phyloP scores from a whole-genome alignment of 495 filamentous ascomycete species.

The Penicillium goetzii region DNA sequence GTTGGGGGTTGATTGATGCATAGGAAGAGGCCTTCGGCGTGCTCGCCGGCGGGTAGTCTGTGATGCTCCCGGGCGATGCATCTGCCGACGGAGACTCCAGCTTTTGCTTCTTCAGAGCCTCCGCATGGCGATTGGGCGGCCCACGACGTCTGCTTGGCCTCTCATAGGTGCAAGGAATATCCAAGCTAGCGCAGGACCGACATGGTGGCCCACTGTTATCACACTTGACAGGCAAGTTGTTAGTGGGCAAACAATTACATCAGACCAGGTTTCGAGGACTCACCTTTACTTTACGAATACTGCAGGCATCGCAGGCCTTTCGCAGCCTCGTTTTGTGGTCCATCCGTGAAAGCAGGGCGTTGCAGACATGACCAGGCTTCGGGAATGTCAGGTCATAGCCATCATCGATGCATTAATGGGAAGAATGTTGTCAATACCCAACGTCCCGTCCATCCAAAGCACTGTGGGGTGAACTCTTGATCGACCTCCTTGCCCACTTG shows the following conservation, averaged over 20 bases:
- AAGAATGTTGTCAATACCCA: not conserved
- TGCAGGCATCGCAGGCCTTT: constrained; percentile 85
- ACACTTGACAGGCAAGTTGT: constrained; percentile 57
- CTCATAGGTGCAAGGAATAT: constrained; percentile 83
- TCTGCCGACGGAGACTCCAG: constrained; percentile 45
- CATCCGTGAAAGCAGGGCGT: constrained; percentile 34
- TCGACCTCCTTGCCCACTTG: constrained; percentile 20
- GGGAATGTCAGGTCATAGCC: constrained; percentile 26
- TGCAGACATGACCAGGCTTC: constrained; percentile 34
- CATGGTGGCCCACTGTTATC: constrained; percentile 81
- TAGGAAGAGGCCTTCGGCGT: constrained; percentile 29
- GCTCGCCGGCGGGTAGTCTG: constrained; percentile 28
- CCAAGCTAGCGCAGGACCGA: constrained; percentile 73
- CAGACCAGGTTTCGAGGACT: constrained; percentile 14
- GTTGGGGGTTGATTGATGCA: constrained; percentile 25
- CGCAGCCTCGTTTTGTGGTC: constrained; percentile 60
- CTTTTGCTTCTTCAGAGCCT: constrained; percentile 73
- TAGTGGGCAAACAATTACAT: not conserved
- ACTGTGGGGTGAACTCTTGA: constrained; percentile 16
- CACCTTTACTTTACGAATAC: constrained; percentile 84
- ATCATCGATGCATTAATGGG: constrained; percentile 6
- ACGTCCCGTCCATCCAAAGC: not conserved
- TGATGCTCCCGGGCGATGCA: constrained; percentile 33
- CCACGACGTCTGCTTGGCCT: constrained; percentile 79
- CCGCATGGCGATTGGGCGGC: constrained; percentile 83